Conservation (phyloP, 2,329 filamentous ascomycete genomes). For the Aphanocladium album region DNA sequence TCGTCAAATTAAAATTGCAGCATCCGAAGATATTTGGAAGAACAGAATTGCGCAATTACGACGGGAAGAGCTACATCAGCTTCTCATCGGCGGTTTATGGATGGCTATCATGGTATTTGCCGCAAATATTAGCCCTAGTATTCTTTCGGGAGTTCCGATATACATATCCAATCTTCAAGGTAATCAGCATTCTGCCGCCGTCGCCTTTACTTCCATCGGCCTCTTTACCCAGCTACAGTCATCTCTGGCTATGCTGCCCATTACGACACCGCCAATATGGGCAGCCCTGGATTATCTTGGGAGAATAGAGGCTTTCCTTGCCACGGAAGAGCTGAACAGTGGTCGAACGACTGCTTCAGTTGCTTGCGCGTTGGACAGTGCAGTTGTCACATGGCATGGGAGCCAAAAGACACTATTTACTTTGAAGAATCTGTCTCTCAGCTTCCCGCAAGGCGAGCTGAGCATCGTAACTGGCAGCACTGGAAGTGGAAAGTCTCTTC, state of each 20-base stretch:
- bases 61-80: conserved; percentile 2
- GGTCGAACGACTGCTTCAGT: neutral
- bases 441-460: conserved; percentile 3
- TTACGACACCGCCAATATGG: neutral
- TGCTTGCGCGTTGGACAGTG: neutral
- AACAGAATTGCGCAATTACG: conserved; percentile 1
- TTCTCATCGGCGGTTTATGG: neutral
- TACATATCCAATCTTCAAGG: neutral
- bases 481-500: conserved; percentile 12
- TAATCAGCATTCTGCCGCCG: neutral
- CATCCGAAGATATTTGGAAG: conserved; percentile 9
- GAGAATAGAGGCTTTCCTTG: neutral
- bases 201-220: conserved; percentile 13
- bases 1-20: conserved; percentile 12
- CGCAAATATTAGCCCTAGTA: conserved; percentile 10
- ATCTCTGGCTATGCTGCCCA: conserved; percentile 6
- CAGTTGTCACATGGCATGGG: neutral
- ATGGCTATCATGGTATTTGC: neutral
- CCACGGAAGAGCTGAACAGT: neutral
- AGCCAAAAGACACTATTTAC: neutral
- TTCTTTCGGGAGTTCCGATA: neutral
- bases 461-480: conserved; percentile 12
- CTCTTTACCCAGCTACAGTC: conserved; percentile 10
- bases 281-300: neutral
- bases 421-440: neutral